phyloP scores from a whole-genome alignment of 768 basidiomycete species.

The Suillus fuscotomentosus region DNA sequence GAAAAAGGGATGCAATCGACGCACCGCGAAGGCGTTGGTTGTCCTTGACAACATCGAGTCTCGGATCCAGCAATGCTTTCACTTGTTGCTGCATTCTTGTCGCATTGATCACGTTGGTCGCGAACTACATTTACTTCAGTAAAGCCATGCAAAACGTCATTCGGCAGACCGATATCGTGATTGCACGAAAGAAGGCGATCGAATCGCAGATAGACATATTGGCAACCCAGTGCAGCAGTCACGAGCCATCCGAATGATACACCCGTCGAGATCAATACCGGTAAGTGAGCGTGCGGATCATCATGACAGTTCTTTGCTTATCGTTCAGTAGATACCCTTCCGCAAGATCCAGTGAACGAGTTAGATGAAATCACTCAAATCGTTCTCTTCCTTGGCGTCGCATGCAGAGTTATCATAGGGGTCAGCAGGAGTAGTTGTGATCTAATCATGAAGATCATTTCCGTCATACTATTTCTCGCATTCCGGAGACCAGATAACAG shows the following conservation, averaged over 20 bases:
- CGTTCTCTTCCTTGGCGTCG: too few species aligned
- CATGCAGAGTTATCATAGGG: too few species aligned
- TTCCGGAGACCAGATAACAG: neutral
- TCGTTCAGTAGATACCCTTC: too few species aligned
- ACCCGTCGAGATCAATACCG: neutral
- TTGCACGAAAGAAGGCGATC: neutral
- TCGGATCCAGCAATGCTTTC: neutral
- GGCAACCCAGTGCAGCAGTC: neutral
- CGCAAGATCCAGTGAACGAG: too few species aligned
- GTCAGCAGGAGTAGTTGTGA: too few species aligned
- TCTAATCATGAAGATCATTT: too few species aligned
- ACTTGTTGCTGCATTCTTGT: neutral
- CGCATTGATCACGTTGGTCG: neutral
- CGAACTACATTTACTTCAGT: neutral
- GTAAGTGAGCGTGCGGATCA: neutral
- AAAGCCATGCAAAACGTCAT: too few species aligned
- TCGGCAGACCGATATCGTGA: neutral
- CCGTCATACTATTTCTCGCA: too few species aligned
- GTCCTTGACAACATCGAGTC: neutral
- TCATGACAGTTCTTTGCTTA: too few species aligned
- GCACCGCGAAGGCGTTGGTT: neutral
- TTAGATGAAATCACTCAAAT: too few species aligned
- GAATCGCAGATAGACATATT: neutral
- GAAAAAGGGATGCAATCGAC: neutral
- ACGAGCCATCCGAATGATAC: neutral